These are phyloP conservation scores for Eucalyptus urophylla DNA, from an alignment of 345 rosid genomes.

Conservation along the genomic window DNA sequence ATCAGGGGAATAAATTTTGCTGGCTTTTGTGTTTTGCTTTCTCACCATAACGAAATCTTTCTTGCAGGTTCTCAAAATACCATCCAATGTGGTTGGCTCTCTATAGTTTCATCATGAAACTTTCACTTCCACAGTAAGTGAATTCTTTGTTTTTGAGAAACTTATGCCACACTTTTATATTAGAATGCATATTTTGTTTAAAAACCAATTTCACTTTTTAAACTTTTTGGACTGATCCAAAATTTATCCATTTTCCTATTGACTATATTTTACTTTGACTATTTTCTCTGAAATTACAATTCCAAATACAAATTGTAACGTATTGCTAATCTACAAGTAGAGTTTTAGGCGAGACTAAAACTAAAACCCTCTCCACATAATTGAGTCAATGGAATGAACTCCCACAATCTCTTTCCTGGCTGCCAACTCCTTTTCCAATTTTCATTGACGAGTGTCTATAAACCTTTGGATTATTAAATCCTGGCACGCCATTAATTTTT, in stretches of 20 bases:
- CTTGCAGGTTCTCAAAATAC: fast-evolving
- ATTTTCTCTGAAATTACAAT: too few species aligned
- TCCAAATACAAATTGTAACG: too few species aligned
- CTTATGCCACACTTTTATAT: not conserved
- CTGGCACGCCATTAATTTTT: too few species aligned
- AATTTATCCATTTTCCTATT: not conserved
- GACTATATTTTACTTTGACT: too few species aligned
- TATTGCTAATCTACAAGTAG: too few species aligned
- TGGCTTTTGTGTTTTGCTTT: too few species aligned
- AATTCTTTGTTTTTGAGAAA: too few species aligned
- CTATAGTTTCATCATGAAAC: fast-evolving
- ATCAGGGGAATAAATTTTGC: fast-evolving
- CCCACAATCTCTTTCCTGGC: not conserved
- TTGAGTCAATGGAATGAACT: not conserved
- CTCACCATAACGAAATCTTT: too few species aligned
- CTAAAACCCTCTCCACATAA: not conserved
- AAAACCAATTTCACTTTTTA: not conserved
- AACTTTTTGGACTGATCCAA: not conserved
- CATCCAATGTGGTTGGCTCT: fast-evolving
- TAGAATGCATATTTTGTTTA: not conserved
- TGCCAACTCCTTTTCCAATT: not conserved
- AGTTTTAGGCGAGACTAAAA: too few species aligned
- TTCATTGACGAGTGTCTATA: fast-evolving
- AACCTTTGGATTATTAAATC: too few species aligned
- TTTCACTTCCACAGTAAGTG: fast-evolving